Base-by-base conservation (phyloP, 257 asterid species). In the Agastache rugosa region DNA sequence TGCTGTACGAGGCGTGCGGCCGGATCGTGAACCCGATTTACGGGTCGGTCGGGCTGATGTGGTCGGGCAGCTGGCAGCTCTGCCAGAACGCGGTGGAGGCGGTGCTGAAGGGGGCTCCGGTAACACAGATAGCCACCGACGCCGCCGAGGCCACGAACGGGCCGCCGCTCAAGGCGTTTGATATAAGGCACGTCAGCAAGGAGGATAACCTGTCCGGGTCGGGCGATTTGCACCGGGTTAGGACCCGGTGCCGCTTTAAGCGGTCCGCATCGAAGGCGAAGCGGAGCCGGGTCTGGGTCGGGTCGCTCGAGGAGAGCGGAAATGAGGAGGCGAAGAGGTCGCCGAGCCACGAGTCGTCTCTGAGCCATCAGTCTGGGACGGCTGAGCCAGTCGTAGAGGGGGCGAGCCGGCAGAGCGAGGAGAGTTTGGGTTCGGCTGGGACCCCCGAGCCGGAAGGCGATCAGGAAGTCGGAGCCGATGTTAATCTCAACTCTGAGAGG, bases 41-140 rank as follows among this genome's bases (percentile, higher is more conserved):
- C 81, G 98, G 98, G 51, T 93, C 98, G 39, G 91, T 83, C 67
- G 97, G 98, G 63, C 76, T 93, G 85, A 63, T 87, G 42, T 91
- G 91, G 91, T 87, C 97, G 15, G 97, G 98, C 0, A 85, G 79
- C 69, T 93, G 98, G 98, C 93, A 89, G 73, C 93, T 90, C 59
- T 93, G 97, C 62, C 93, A 93, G 79, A 72, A 78, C 80, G 97
- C 97, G 0, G 91, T 91, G 54, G 97, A 91, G 80, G 95, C 95
- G 62, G 97, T 93, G 73, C 48, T 93, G 3, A 84, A 42, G 69
- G 98, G 98, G 34, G 80, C 79, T 56, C 91, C 90, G 80, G 80
- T 91, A 0, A 77, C 89, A 72, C 95, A 81, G 51, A 80, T 89
- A 15, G 75, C 82, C 1, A 34, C 88, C 34, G 94, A 91, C 11